These are phyloP conservation scores for Trametes cinnabarina DNA, from an alignment of 768 basidiomycete species.

Conservation along the genomic window DNA sequence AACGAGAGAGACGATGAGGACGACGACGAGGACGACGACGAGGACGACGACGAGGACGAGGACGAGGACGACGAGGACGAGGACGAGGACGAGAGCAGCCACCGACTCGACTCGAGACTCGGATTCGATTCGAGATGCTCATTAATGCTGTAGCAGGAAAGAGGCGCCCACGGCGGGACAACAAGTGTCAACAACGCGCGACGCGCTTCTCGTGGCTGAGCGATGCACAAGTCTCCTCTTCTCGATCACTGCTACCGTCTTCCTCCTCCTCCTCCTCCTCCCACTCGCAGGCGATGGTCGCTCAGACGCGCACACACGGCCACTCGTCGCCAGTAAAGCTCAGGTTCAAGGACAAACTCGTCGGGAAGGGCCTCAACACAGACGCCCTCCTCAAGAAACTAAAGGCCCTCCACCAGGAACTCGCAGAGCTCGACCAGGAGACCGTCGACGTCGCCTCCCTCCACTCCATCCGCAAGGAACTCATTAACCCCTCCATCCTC, in stretches of 20 bases:
- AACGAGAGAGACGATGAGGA: constrained; percentile 1
- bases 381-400: constrained; percentile 87
- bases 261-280: constrained; percentile 6
- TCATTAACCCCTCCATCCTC: constrained; percentile 75
- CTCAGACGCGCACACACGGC: constrained; percentile 64
- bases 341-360: constrained; percentile 78
- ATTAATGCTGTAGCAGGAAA: too few relatives aligned
- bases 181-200: constrained; percentile 23
- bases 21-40: background rate
- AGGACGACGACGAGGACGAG: background rate
- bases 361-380: constrained; percentile 71
- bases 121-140: background rate
- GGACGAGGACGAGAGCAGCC: background rate
- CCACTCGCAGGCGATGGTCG: constrained; percentile 66
- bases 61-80: constrained; percentile 1
- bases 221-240: too few relatives aligned
- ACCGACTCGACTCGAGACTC: background rate
- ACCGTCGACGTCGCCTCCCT: constrained; percentile 74
- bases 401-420: constrained; percentile 70
- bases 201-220: constrained; percentile 14
- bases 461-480: constrained; percentile 66
- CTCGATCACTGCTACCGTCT: background rate
- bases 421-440: constrained; percentile 88
- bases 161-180: background rate
- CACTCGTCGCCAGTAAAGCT: constrained; percentile 58